Base-by-base conservation (phyloP, 257 asterid species). In the Scutellaria barbata region DNA sequence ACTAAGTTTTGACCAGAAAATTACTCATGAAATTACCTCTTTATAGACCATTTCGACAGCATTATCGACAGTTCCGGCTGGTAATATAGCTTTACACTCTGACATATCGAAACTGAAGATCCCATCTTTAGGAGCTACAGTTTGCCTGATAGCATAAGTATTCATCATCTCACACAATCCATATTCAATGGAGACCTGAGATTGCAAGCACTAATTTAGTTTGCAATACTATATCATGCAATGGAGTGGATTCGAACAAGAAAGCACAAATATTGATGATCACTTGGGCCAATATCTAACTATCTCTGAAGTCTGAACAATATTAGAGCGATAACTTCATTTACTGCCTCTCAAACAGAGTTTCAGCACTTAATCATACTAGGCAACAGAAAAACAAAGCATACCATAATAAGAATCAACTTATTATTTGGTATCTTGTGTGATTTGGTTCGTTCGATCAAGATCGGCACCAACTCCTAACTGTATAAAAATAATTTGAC, bases 111-210 rank as follows among this genome's bases (percentile, higher is more conserved):
- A 94, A 54, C 77, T 85, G 41, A 94, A 90, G 35, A 77, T 61
- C 74, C 90, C 90, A 55, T 94, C 95, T 73, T 86, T 84, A 8
- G 97, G 98, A 66, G 96, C 91, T 73, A 80, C 85, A 13, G 76
- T 50, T 50, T 81, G 79, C 84, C 96, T 82, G 79, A 90, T 82
- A 22, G 96, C 94, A 57, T 63, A 52, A 5, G 81, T 60, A 67
- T 90, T 94, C 89, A 94, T 48, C 95, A 89, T 88, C 85, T 90
- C 98, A 64, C 83, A 89, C 81, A 91, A 78, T 40, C 97, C 99
- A 66, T 77, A 87, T 69, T 94, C 97, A 42, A 94, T 58, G 0
- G 99, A 83, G 37, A 89, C 99, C 97, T 89, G 80, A 71, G 67
- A 39, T 12, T 12, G 30, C 35, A n/a, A 10, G 53, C 33, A 42